Percentiles rank a stretch among this genome's conserved stretches.
phyloP scores from a whole-genome alignment of 148 eudicot species.

The Silene conica region DNA sequence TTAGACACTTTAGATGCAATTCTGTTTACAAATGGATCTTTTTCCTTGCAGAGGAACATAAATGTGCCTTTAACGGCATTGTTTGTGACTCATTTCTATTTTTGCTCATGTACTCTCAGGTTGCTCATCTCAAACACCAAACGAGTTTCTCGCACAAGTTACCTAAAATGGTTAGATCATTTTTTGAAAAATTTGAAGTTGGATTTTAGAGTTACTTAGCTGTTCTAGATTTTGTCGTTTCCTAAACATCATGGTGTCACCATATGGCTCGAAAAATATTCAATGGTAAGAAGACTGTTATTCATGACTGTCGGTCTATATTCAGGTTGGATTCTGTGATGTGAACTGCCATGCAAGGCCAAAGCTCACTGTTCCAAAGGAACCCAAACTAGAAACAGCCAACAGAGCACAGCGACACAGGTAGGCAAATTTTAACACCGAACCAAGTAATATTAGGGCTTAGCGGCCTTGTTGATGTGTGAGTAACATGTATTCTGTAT shows the following conservation, averaged over 20 bases:
- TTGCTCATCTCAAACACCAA: conserved; percentile 67
- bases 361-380: conserved; percentile 67
- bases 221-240: neutral
- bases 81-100: conserved; percentile 13
- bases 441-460: neutral
- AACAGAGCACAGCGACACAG: conserved; percentile 61
- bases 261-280: neutral
- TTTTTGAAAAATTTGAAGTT: neutral
- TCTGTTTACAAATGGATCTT: neutral
- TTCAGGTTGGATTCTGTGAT: conserved; percentile 31
- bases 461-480: conserved; percentile 2
- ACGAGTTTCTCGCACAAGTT: conserved; percentile 49
- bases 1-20: neutral
- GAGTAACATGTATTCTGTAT: conserved; percentile 13
- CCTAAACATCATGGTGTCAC: neutral
- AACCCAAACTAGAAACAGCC: conserved; percentile 65
- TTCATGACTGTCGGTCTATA: conserved; percentile 4
- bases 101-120: conserved; percentile 34
- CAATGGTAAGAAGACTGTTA: neutral
- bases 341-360: conserved; percentile 25
- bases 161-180: conserved; percentile 40
- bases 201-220: neutral
- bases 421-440: conserved; percentile 29
- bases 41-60: neutral
- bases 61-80: neutral